Conservation (phyloP, 208 protist species). For the Tritrichomonas musculus region DNA sequence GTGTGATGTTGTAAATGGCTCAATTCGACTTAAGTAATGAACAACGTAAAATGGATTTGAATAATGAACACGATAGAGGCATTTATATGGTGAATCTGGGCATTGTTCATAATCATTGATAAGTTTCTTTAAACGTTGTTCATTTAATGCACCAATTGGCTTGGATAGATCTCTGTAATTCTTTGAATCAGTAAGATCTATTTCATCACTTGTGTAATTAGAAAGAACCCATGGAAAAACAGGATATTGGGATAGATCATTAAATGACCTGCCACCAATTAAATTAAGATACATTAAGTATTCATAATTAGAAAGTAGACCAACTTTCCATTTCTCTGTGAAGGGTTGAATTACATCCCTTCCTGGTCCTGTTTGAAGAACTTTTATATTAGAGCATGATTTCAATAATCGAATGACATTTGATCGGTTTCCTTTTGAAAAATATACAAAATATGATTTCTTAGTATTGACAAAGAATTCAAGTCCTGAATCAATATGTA, state of each 20-base stretch:
- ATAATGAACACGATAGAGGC: conserved; percentile 38
- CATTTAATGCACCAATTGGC: conserved; percentile 34
- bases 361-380: neutral
- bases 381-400: neutral
- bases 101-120: neutral
- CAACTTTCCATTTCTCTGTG: neutral
- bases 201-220: conserved; percentile 41
- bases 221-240: conserved; percentile 52
- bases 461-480: neutral
- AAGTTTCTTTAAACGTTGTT: neutral
- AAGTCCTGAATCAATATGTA: neutral
- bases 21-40: conserved; percentile 45
- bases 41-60: conserved; percentile 44
- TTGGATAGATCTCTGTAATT: conserved; percentile 35
- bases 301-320: neutral
- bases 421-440: neutral
- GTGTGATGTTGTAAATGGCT: conserved; percentile 47
- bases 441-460: neutral
- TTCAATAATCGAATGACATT: neutral
- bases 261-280: neutral
- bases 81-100: neutral
- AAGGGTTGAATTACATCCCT: neutral
- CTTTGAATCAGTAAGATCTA: conserved; percentile 5
- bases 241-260: conserved; percentile 31
- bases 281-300: conserved; percentile 18